phyloP scores from a whole-genome alignment of 1,139 yeast genomes.

The Sugiyamaella xylanicola region DNA sequence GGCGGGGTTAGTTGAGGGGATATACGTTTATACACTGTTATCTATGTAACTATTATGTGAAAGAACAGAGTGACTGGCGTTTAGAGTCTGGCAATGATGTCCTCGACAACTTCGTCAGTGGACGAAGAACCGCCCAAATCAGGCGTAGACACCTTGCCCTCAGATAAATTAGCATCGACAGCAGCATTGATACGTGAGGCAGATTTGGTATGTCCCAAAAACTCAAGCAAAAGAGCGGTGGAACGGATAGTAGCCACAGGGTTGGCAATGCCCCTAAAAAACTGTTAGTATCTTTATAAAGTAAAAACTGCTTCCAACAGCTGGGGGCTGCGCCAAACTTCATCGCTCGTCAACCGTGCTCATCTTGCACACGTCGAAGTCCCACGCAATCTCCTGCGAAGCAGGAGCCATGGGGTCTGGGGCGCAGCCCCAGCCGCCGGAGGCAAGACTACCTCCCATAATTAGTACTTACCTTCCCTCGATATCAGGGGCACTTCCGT shows the following conservation, averaged over 20 bases:
- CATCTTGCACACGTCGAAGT: no score
- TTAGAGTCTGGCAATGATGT: slow-evolving; percentile 63
- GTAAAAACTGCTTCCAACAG: no score
- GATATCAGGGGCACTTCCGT: slow-evolving; percentile 98
- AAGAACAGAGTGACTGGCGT: no score
- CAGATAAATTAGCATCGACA: slow-evolving; percentile 88
- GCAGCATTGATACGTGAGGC: slow-evolving; percentile 93
- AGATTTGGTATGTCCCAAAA: slow-evolving; percentile 86
- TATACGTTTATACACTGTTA: no score
- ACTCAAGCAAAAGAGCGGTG: slow-evolving; percentile 94
- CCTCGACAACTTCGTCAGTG: slow-evolving; percentile 84
- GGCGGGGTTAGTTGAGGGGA: no score
- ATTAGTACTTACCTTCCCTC: slow-evolving; percentile 60
- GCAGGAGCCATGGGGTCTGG: no score
- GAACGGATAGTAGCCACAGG: slow-evolving; percentile 98
- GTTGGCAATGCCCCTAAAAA: slow-evolving; percentile 69
- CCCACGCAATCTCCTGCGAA: no score
- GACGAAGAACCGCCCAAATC: slow-evolving; percentile 90
- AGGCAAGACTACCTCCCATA: no score
- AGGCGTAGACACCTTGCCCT: slow-evolving; percentile 81
- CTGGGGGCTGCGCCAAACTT: no score
- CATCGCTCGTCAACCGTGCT: no score
- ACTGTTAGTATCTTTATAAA: slow-evolving; percentile 7
- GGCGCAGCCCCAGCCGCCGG: no score
- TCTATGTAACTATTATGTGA: no score